Conservation (phyloP, 331 rosid genomes). For the Pyrus hybrid region DNA sequence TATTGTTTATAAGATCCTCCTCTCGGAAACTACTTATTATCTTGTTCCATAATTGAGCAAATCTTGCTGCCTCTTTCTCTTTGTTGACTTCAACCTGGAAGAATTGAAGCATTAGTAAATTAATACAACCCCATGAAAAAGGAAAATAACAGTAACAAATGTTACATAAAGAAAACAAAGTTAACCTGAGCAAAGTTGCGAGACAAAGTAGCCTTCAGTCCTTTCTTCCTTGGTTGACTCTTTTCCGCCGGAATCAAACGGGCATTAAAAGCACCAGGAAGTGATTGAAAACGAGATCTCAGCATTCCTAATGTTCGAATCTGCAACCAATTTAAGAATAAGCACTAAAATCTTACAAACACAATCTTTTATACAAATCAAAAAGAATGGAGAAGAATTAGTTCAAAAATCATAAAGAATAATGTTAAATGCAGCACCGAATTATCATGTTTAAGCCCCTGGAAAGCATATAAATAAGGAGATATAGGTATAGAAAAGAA, state of each 20-base stretch:
- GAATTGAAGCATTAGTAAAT: not conserved
- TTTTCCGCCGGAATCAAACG: slow-evolving; percentile 74
- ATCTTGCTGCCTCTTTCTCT: slow-evolving; percentile 85
- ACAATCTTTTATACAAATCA: not conserved
- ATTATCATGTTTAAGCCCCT: not conserved
- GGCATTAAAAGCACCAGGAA: slow-evolving; percentile 89
- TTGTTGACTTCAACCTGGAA: slow-evolving; percentile 43
- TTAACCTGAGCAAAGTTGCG: slow-evolving; percentile 50
- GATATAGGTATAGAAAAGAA: not conserved
- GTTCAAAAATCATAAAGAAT: not conserved
- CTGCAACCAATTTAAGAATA: slow-evolving; percentile 36
- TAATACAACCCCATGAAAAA: not conserved
- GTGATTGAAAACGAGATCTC: slow-evolving; percentile 81
- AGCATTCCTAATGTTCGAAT: slow-evolving; percentile 98
- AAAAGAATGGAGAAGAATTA: not conserved
- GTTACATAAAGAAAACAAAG: not conserved
- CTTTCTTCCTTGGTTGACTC: slow-evolving; percentile 78
- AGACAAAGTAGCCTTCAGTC: slow-evolving; percentile 75
- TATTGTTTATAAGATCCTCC: slow-evolving; percentile 84
- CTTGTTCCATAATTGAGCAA: slow-evolving; percentile 97
- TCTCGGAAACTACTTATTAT: slow-evolving; percentile 89
- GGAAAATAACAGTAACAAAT: not conserved
- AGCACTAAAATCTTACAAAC: not conserved
- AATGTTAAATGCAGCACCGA: not conserved
- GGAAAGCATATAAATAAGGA: not conserved